These are phyloP conservation scores for Phytomonas sp. DNA, from an alignment of 208 protist species.

Conservation along the genomic window DNA sequence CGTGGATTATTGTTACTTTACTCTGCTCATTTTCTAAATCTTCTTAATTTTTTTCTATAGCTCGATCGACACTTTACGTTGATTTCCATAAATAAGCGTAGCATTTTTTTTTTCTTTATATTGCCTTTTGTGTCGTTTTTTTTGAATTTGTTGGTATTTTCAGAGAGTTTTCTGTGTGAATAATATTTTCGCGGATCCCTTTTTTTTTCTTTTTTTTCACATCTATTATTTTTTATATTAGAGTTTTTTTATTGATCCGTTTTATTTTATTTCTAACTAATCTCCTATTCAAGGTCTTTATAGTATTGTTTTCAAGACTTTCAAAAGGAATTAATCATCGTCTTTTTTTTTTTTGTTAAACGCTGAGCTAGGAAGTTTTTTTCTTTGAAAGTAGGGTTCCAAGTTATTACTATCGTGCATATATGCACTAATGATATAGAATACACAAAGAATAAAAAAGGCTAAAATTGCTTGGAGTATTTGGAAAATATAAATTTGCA, in stretches of 20 bases:
- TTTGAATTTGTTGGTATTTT: not conserved
- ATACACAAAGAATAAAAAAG: not conserved
- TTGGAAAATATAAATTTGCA: not conserved
- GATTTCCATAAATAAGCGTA: not conserved
- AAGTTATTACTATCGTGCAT: not conserved
- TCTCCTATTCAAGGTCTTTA: not conserved
- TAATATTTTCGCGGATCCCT: not conserved
- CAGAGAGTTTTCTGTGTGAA: not conserved
- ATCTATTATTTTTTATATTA: constrained; percentile 5
- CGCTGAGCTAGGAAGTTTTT: not conserved
- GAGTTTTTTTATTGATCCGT: constrained; percentile 6
- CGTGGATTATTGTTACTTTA: not conserved
- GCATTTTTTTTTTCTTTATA: not conserved
- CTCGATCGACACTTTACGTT: constrained; percentile 2
- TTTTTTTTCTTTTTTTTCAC: constrained; percentile 4
- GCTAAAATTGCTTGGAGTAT: not conserved
- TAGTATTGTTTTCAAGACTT: not conserved
- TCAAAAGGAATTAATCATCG: constrained; percentile 7
- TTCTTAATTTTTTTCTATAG: not conserved
- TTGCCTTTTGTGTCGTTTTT: constrained; percentile 10
- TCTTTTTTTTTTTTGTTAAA: constrained; percentile 8
- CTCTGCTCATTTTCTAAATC: constrained; percentile 4
- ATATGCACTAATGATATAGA: not conserved
- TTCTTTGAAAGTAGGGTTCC: not conserved
- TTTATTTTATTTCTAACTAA: not conserved